Evolutionary conservation across 805 yeast genomes (phyloP).

Genomic region (Ogataea parapolymorpha): DNA sequence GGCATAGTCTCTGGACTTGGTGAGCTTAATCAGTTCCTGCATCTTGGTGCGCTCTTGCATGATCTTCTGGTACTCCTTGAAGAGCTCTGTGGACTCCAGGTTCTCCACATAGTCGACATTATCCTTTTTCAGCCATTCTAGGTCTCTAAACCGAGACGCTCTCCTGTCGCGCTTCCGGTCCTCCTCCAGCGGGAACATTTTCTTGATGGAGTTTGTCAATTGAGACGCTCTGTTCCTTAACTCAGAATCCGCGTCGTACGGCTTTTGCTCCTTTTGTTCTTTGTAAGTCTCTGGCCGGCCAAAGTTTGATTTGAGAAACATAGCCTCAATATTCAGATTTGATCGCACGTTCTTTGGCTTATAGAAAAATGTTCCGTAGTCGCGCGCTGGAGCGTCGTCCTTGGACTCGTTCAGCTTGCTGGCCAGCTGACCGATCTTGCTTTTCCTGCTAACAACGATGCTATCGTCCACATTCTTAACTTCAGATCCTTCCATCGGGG

Average conservation of each 20-base stretch:
- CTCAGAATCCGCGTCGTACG: conserved; percentile 1
- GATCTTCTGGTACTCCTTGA: conserved; percentile 42
- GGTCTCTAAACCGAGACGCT: conserved; percentile 26
- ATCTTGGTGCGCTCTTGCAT: conserved; percentile 40
- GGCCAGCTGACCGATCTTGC: conserved; percentile 18
- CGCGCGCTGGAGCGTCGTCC: not conserved
- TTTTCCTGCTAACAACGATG: conserved; percentile 10
- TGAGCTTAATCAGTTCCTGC: conserved; percentile 34
- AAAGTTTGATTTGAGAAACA: conserved; percentile 10
- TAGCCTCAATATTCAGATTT: conserved; percentile 8
- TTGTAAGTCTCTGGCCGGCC: not conserved
- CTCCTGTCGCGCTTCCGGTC: conserved; percentile 12
- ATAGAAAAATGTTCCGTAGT: conserved; percentile 31
- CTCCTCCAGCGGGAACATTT: conserved; percentile 11
- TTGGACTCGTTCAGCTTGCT: conserved; percentile 9
- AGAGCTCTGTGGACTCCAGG: conserved; percentile 30
- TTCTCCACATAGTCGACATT: conserved; percentile 30
- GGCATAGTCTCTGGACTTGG: conserved; percentile 35
- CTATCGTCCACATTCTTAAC: conserved; percentile 14
- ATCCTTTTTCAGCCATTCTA: conserved; percentile 32
- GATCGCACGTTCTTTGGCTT: conserved; percentile 11
- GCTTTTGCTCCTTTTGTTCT: conserved; percentile 3
- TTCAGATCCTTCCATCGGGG: conserved; percentile 13
- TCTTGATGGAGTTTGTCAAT: conserved; percentile 12
- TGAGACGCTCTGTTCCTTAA: conserved; percentile 8